phyloP scores from a whole-genome alignment of 805 yeast species.

The Teunomyces panamensis region DNA sequence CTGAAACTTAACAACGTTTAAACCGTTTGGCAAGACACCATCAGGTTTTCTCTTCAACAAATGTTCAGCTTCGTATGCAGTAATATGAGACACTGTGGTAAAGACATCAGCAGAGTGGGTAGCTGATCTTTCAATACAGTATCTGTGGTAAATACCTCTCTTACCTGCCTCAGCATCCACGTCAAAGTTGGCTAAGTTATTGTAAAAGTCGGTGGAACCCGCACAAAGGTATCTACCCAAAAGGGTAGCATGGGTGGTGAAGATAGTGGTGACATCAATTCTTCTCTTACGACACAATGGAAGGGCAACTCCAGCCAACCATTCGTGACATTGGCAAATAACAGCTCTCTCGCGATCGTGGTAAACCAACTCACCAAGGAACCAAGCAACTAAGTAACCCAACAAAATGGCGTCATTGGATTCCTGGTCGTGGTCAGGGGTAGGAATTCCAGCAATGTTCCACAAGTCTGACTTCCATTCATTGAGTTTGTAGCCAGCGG shows the following conservation, averaged over 20 bases:
- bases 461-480: constrained; percentile 96
- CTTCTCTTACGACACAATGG: constrained; percentile 90
- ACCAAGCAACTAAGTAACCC: constrained; percentile 96
- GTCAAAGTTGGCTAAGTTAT: constrained; percentile 82
- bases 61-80: constrained; percentile 95
- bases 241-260: constrained; percentile 96
- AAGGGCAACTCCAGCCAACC: constrained; percentile 96
- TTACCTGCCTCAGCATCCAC: constrained; percentile 98
- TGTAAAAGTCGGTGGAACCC: constrained; percentile 93
- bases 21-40: constrained; percentile 95
- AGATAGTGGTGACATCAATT: constrained; percentile 90
- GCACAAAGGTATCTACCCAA: constrained; percentile 95
- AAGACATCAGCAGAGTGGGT: constrained; percentile 95
- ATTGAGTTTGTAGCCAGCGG: constrained; percentile 65
- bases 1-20: constrained; percentile 91
- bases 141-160: constrained; percentile 94
- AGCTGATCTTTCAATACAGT: constrained; percentile 95
- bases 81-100: constrained; percentile 95
- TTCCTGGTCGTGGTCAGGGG: constrained; percentile 85
- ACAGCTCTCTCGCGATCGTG: constrained; percentile 85
- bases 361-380: constrained; percentile 87
- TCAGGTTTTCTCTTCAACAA: constrained; percentile 93
- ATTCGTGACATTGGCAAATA: constrained; percentile 92
- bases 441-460: constrained; percentile 88
- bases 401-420: constrained; percentile 88